Evolutionary conservation across 164 flowering plant species (phyloP), one percentile per base, ranked within the genome.

Genomic region (Vitis labrusca): DNA sequence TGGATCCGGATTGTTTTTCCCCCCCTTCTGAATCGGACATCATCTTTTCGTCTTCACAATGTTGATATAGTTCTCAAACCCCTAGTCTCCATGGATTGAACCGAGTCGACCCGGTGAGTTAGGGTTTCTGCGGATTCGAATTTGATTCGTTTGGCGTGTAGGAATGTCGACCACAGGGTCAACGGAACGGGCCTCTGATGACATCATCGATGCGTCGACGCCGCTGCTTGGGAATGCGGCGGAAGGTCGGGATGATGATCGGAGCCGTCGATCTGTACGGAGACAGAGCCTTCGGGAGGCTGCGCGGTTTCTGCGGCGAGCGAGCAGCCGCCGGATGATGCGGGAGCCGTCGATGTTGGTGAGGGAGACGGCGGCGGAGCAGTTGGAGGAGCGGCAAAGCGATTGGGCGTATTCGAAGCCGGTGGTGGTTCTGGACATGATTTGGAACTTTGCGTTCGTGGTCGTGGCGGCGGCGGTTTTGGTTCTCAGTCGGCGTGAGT

Each of bases 401-500:
- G 88, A 82, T 66, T 81, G 90, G 86, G 88, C 91, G 8, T 87
- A 85, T 55, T 87, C 88, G 29, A 80, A 72, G 71, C 88, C 91
- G 3, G 84, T 87, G 29, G 87, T 87, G 51, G 65, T 83, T 63
- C 74, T 87, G 10, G 88, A 87, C 61, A 70, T 85, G 23, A 32
- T 83, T 2, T 87, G 91, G 87, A 87, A 87, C 68, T 32, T 82
- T 10, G 81, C 78, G 49, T 85, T 87, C 59, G 86, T 85, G 17
- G 63, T 72, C 9, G 83, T 79, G 10, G 80, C 82, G 11, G 10
- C 65, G 11, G 75, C 30, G 10, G 78, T 85, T 15, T 51, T 86
- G 66, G 27, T 77, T 57, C 61, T 80, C 66, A 83, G 87, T 72
- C 11, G 75, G 50, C 64, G 71, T 6, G 91, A 85, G 71, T 11